phyloP scores from a whole-genome alignment of 1,284 basidiomycete genomes.

The Trametes hirsuta region DNA sequence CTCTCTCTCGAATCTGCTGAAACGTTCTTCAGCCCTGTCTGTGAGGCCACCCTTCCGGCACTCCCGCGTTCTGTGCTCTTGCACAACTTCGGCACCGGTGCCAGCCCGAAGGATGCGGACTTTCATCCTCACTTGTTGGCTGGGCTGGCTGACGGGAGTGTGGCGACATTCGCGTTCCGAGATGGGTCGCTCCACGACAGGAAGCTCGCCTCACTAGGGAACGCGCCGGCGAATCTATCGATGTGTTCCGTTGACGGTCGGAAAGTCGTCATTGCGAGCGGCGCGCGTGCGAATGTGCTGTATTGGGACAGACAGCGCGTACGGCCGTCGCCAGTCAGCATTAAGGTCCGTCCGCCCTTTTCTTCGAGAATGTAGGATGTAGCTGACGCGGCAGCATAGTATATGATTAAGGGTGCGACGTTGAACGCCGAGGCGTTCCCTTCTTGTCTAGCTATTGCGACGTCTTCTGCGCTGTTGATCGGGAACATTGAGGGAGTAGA shows the following conservation, averaged over 20 bases:
- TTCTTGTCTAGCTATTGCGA: conserved; percentile 62
- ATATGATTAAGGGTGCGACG: conserved; percentile 57
- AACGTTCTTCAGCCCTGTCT: conserved; percentile 43
- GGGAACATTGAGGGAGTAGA: conserved; percentile 72
- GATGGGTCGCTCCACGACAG: conserved; percentile 51
- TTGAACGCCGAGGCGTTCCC: conserved; percentile 53
- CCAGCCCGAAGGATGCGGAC: conserved; percentile 39
- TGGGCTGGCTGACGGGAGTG: conserved; percentile 80
- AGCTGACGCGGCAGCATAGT: conserved; percentile 43
- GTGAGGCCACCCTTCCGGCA: conserved; percentile 53
- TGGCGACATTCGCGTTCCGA: conserved; percentile 62
- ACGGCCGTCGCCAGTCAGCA: conserved; percentile 69
- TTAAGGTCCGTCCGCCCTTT: conserved; percentile 57
- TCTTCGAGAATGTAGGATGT: not conserved
- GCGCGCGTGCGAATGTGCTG: conserved; percentile 62
- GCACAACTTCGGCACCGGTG: conserved; percentile 58
- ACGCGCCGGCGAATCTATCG: conserved; percentile 64
- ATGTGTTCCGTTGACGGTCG: conserved; percentile 53
- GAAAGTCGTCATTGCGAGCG: conserved; percentile 64
- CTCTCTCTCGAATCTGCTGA: conserved; percentile 45
- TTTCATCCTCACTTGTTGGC: conserved; percentile 66
- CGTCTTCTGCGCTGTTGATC: conserved; percentile 59
- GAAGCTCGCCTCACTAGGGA: conserved; percentile 71
- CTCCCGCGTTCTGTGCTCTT: conserved; percentile 76
- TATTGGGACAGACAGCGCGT: conserved; percentile 71